These are phyloP conservation scores for Bipolaris sorokiniana DNA, from an alignment of 2,329 filamentous ascomycete species.

Conservation along the genomic window DNA sequence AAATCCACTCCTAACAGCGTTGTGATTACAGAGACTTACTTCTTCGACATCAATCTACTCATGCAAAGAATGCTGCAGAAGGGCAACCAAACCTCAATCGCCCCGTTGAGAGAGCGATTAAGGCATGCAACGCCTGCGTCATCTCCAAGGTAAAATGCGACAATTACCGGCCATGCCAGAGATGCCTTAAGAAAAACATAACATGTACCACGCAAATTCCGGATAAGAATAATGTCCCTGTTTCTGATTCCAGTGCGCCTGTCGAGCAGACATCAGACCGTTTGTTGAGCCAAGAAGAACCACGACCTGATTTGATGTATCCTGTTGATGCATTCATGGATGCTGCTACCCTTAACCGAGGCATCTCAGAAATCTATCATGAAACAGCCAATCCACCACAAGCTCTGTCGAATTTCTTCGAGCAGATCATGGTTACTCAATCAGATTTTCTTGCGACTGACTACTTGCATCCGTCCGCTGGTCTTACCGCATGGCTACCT, in stretches of 20 bases:
- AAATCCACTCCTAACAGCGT: not conserved
- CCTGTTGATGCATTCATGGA: conserved; percentile 4
- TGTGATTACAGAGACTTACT: conserved; percentile 32
- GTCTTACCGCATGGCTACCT: conserved; percentile 27
- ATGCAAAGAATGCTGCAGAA: conserved; percentile 32
- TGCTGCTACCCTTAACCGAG: not conserved
- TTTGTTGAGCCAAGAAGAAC: not conserved
- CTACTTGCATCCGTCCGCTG: conserved; percentile 21
- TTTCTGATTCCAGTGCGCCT: not conserved
- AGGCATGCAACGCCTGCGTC: conserved; percentile 42
- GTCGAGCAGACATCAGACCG: not conserved
- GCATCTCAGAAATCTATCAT: not conserved
- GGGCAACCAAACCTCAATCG: conserved; percentile 26
- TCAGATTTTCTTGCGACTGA: conserved; percentile 23
- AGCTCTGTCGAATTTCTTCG: conserved; percentile 21
- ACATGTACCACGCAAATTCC: conserved; percentile 12
- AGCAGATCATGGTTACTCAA: conserved; percentile 31
- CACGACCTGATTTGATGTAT: not conserved
- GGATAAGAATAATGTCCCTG: not conserved
- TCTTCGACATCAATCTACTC: conserved; percentile 35
- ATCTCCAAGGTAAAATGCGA: conserved; percentile 43
- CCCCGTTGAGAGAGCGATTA: conserved; percentile 29
- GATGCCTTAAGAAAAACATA: conserved; percentile 24
- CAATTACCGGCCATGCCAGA: conserved; percentile 36
- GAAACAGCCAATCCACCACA: conserved; percentile 1